Base-by-base conservation (phyloP, 345 rosid species). In the Murraya koenigii region DNA sequence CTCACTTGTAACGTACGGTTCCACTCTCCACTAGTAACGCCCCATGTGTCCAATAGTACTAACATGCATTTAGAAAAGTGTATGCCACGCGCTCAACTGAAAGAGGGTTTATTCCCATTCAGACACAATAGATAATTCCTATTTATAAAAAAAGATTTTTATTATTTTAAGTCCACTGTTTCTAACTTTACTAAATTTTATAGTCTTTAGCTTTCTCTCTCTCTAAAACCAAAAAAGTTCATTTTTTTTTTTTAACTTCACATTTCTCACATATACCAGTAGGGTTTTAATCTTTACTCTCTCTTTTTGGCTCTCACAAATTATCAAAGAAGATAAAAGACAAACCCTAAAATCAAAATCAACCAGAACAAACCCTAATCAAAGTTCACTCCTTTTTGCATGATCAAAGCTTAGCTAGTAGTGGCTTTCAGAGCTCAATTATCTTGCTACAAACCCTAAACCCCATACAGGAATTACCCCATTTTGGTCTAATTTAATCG, bases 281-380 rank as follows among this genome's bases (percentile, higher is more conserved):
- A 90, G 92, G 93, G 89, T 87, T 91, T 85, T 84, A 72, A 87
- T 87, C 89, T 85, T 84, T 74, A 68, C 82, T 86, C 85, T 79
- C 77, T 87, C 75, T 66, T 75, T 82, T 80, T 84, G 66, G 85
- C 82, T 80, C 79, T 72, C 71, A 76, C 77, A 63, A 83, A 38
- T 88, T 82, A 86, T 85, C 82, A 64, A 79, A 85, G 80, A 77
- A 87, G 88, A 84, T 84, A 85, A 85, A 86, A 84, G 82, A 52
- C 72, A 62, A 81, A 52, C 68, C 78, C 77, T 64, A 82, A 75
- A 30, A 79, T 59, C 35, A 77, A 70, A 13, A 49, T 44, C 36
- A 41, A 9, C 25, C 69, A 33, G 39, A 83, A 55, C 58, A 77
- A 85, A 81, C 84, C 89, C 88, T 77, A 75, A 78, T 52, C 75